phyloP scores from a whole-genome alignment of 2,329 filamentous ascomycete genomes.

The Exophiala phaeomuriformis region DNA sequence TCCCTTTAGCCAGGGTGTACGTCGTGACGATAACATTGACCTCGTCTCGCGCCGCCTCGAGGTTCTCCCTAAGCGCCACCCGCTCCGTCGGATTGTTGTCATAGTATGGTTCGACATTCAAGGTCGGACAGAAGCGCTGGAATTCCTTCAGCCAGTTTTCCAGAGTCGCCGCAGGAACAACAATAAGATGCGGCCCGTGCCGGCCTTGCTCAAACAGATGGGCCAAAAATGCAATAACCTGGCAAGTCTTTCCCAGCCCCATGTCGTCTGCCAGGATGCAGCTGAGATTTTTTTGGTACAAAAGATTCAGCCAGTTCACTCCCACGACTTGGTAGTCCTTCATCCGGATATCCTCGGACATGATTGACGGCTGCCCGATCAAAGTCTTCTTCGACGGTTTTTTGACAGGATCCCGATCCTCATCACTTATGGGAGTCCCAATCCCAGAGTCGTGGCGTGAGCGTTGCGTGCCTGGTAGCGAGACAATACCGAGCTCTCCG shows the following conservation, averaged over 20 bases:
- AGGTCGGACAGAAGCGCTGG: conserved; percentile 68
- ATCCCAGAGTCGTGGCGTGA: conserved; percentile 58
- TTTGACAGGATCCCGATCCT: conserved; percentile 37
- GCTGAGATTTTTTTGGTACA: conserved; percentile 71
- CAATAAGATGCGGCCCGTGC: conserved; percentile 69
- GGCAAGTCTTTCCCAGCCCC: conserved; percentile 91
- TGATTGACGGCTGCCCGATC: conserved; percentile 62
- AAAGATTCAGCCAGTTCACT: conserved; percentile 83
- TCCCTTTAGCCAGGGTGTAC: conserved; percentile 58
- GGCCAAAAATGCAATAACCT: conserved; percentile 86
- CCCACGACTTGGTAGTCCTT: conserved; percentile 94
- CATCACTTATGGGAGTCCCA: conserved; percentile 51
- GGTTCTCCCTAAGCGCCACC: conserved; percentile 58
- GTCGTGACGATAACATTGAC: conserved; percentile 67
- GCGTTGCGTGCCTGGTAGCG: conserved; percentile 40
- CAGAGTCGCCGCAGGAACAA: conserved; percentile 86
- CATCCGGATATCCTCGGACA: conserved; percentile 68
- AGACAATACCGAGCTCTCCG: conserved; percentile 56
- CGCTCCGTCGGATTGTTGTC: conserved; percentile 59
- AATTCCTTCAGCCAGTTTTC: conserved; percentile 97
- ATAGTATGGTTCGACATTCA: conserved; percentile 67
- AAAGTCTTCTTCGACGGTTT: conserved; percentile 36
- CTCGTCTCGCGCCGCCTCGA: conserved; percentile 56
- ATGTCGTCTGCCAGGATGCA: conserved; percentile 97
- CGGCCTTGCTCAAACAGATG: conserved; percentile 65